Conservation (phyloP, 352 stramenopile genomes). For the Phytophthora ohioensis region DNA sequence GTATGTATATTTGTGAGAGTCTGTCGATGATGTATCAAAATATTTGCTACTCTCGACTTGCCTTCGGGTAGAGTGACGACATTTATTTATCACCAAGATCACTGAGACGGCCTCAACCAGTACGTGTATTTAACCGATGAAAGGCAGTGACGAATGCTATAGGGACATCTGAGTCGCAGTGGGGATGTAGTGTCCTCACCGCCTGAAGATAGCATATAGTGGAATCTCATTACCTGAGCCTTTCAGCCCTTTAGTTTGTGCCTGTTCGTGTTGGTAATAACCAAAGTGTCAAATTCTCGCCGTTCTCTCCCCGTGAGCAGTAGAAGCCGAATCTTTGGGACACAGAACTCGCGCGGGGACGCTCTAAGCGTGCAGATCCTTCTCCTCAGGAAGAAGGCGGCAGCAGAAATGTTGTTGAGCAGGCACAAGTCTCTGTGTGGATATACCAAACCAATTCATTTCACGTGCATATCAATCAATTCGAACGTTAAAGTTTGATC, state of each 20-base stretch:
- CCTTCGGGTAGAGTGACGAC: conserved; percentile 76
- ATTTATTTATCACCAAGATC: conserved; percentile 91
- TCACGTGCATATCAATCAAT: not conserved
- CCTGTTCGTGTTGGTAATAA: conserved; percentile 34
- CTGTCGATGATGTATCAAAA: conserved; percentile 86
- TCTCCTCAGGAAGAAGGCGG: conserved; percentile 48
- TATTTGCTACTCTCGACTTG: conserved; percentile 94
- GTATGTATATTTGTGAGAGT: conserved; percentile 20
- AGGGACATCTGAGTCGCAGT: conserved; percentile 86
- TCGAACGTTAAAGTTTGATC: no score
- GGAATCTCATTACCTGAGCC: conserved; percentile 94
- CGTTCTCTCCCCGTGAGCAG: conserved; percentile 66
- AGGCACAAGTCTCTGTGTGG: conserved; percentile 40
- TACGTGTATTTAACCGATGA: conserved; percentile 10
- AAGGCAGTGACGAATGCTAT: conserved; percentile 90
- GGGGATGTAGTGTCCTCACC: conserved; percentile 44
- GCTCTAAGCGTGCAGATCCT: conserved; percentile 40
- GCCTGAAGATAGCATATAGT: conserved; percentile 84
- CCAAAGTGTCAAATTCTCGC: conserved; percentile 94
- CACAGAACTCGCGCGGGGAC: conserved; percentile 42
- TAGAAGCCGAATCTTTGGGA: conserved; percentile 93
- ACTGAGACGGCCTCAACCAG: conserved; percentile 74
- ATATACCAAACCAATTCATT: conserved; percentile 32
- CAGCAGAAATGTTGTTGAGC: conserved; percentile 78
- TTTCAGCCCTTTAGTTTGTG: conserved; percentile 27